Conservation (phyloP, 139 green algal genomes). For the Choricystis sp. region DNA sequence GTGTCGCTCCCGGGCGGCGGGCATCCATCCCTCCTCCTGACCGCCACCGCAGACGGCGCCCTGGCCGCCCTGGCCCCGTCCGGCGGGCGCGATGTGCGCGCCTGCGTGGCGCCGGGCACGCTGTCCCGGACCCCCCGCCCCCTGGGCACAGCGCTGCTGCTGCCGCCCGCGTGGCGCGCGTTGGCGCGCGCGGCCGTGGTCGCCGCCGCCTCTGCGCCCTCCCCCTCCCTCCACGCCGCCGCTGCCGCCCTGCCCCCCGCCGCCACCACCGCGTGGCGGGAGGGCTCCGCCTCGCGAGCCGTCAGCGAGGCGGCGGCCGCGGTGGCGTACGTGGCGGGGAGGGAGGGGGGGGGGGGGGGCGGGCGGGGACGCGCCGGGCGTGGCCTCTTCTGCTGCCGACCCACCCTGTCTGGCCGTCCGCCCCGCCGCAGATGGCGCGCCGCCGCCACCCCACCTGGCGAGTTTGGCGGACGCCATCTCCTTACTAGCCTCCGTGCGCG, state of each 20-base stretch:
- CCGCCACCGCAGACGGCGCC: conserved; percentile 25
- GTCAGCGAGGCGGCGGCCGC: not conserved
- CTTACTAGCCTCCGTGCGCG: conserved; percentile 9
- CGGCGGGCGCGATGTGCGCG: too few relatives aligned
- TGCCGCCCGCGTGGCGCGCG: conserved; percentile 40
- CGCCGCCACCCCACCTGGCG: not conserved
- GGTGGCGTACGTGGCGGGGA: not conserved
- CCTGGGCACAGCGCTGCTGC: conserved; percentile 31
- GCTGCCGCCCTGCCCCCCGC: not conserved
- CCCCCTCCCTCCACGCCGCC: not conserved
- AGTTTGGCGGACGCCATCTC: conserved; percentile 1
- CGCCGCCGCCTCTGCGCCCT: too few relatives aligned
- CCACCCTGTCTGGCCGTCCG: too few relatives aligned
- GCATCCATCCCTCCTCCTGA: conserved; percentile 18
- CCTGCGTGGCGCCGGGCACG: too few relatives aligned
- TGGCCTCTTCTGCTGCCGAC: not conserved
- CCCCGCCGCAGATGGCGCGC: too few relatives aligned
- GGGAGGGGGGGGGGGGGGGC: too few relatives aligned
- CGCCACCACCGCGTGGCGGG: too few relatives aligned
- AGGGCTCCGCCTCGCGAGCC: too few relatives aligned
- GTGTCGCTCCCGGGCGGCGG: conserved; percentile 24
- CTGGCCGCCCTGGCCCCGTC: too few relatives aligned
- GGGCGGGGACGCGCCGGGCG: not conserved
- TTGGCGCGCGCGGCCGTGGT: conserved; percentile 8
- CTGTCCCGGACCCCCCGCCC: conserved; percentile 13